Evolutionary conservation across 768 basidiomycete genomes (phyloP), one percentile per base, ranked within the genome.

Genomic region (Boletus vermiculosoides): DNA sequence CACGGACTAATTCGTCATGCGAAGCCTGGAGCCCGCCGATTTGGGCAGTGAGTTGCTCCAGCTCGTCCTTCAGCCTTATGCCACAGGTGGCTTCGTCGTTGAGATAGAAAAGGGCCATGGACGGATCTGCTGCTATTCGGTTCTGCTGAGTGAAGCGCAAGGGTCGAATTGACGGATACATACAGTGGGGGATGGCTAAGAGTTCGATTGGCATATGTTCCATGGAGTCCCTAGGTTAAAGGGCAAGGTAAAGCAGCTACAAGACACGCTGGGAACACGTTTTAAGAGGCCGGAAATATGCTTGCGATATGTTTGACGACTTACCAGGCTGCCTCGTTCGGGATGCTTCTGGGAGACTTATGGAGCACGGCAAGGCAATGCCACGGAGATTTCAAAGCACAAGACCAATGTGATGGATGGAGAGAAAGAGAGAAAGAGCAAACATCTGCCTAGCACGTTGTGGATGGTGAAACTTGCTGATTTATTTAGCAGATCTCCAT

Each of bases 211-310:
- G 59, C 56, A 58, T 58, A 55, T 60, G 60, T 61, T 63, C 52
- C 62, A 68, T 59, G 42, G 25, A 22, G 47, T 45, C 60, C 62
- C 56, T 39, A 55, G 47, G 62, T 71, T 73, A 67, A 69, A 71
- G 61, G 66, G 71, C 13, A 58, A 50, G 44, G 52, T 11, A 54
- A 45, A 41, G 47, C 52, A 56, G 15, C 54, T 67, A 50, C 39
- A 36, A 60, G 36, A 51, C 70, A 71, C 67, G 71, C 41, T 61
- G 54, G 55, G 11, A 59, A 71, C 70, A 73, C 70, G 71, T 73
- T 71, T 50, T 56, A 36, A 57, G 51, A 59, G 50, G 54, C 47
- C 40, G 45, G 34, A 51, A 40, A 49, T 56, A 56, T 54, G 62
- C 51, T 58, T 54, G 50, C 5, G 56, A 59, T 59, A 65, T 69